Evolutionary conservation across 2,329 filamentous ascomycete genomes (phyloP), one percentile per base, ranked within the genome.

Genomic region (Elsinoe fawcettii): DNA sequence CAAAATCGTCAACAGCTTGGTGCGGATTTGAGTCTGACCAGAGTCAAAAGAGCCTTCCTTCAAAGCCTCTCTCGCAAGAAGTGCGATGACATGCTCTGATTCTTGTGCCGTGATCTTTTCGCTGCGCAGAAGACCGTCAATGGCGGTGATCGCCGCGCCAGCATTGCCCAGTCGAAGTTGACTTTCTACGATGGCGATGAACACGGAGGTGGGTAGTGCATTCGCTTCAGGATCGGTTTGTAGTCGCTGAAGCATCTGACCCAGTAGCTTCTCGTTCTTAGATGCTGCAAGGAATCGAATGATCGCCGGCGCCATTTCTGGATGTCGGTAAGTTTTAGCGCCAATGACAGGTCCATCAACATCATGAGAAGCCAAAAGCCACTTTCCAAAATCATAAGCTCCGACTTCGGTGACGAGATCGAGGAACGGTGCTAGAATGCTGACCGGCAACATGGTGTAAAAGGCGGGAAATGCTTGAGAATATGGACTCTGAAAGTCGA

Each of bases 341-440:
- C 73, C 67, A 22, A 84, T 79, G 2, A 78, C 60, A n/a, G 80
- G 78, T 0, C 78, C 79, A 61, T 82, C 79, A 12, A 79, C 61
- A 60, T 80, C 79, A 8, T 73, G 63, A 0, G 75, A 76, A 56
- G 76, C 74, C 1, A 84, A 67, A 11, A 84, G 67, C 75, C 77
- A 81, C 30, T 74, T 71, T 3, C 77, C 80, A 55, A 83, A 70
- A 14, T 75, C 72, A 59, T 73, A 77, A 6, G 73, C 66, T 53
- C 72, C 71, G 12, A 74, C 69, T 18, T 74, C 69, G 0, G 74
- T 78, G 20, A 74, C 69, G 25, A 82, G 62, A 59, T 81, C 77
- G 20, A 84, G 68, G 22, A 83, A 66, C 20, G 72, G 70, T 2
- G 75, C 78, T 43, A 83, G 67, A 2, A 78, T 72, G 5, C 71